A percentile compares a stretch with the other conserved stretches of the same genome.
Conservation (phyloP, 495 filamentous ascomycete genomes). For the Neohortaea acidophila region DNA sequence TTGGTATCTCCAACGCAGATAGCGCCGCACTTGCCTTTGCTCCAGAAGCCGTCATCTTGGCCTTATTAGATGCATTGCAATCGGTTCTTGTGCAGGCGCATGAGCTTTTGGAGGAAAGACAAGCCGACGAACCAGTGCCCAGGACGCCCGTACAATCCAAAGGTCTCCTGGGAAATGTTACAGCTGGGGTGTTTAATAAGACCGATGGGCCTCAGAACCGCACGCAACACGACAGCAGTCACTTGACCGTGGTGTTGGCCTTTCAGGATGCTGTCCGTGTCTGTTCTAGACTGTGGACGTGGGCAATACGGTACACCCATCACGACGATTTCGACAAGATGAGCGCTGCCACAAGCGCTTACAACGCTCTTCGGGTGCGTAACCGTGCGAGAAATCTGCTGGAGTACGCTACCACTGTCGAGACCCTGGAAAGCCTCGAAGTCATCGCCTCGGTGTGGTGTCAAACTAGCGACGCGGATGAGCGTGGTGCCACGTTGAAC, state of each 20-base stretch:
- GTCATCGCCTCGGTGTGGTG: constrained; percentile 75
- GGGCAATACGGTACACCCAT: constrained; percentile 49
- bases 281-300: constrained; percentile 90
- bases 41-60: constrained; percentile 56
- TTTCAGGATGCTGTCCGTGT: constrained; percentile 90
- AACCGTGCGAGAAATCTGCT: constrained; percentile 76
- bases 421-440: constrained; percentile 89
- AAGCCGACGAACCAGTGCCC: constrained; percentile 43
- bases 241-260: constrained; percentile 83
- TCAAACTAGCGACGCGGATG: constrained; percentile 7
- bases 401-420: constrained; percentile 84
- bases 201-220: constrained; percentile 60
- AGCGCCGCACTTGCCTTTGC: constrained; percentile 20
- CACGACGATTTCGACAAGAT: constrained; percentile 45
- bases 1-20: constrained; percentile 37
- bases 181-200: constrained; percentile 78
- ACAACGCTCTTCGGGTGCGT: constrained; percentile 75
- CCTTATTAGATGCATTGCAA: constrained; percentile 75
- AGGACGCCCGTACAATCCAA: constrained; percentile 77
- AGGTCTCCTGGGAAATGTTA: constrained; percentile 94
- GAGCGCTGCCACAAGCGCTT: constrained; percentile 70
- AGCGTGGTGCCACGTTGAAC: constrained; percentile 47
- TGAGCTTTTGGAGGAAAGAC: constrained; percentile 63
- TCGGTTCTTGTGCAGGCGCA: constrained; percentile 77
- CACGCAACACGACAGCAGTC: constrained; percentile 73